phyloP scores from a whole-genome alignment of 805 yeast genomes.

The Lipomyces orientalis region DNA sequence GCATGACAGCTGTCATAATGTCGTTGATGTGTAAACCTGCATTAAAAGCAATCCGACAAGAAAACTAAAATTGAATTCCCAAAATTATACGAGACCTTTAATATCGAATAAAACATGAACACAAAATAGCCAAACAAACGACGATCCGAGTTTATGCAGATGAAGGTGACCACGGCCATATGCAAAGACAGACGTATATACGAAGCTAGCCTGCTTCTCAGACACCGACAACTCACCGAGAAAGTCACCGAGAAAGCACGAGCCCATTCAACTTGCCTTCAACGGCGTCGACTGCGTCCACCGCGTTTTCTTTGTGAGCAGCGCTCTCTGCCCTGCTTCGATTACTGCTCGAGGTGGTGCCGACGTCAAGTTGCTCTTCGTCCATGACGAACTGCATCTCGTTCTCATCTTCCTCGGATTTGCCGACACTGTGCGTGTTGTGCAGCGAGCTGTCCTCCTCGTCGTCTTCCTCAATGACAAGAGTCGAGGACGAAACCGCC shows the following conservation, averaged over 20 bases:
- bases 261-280: conserved; percentile 2
- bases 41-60: background rate
- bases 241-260: background rate
- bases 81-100: background rate
- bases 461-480: conserved; percentile 20
- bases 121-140: conserved; percentile 1
- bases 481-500: conserved; percentile 5
- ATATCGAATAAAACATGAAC: background rate
- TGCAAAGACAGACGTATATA: background rate
- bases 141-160: background rate
- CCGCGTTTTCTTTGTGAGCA: background rate
- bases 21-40: background rate
- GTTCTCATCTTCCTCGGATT: conserved; percentile 18
- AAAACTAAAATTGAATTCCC: background rate
- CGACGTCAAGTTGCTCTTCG: conserved; percentile 23
- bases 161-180: background rate
- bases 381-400: conserved; percentile 37
- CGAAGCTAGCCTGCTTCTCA: background rate
- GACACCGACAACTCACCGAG: background rate
- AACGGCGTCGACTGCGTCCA: background rate
- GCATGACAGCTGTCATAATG: background rate
- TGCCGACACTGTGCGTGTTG: background rate
- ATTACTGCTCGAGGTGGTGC: background rate
- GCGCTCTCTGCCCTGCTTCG: background rate
- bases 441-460: conserved; percentile 9